Conservation (phyloP, 225 moss, liverwort and hornwort species). For the Neckera pumila region DNA sequence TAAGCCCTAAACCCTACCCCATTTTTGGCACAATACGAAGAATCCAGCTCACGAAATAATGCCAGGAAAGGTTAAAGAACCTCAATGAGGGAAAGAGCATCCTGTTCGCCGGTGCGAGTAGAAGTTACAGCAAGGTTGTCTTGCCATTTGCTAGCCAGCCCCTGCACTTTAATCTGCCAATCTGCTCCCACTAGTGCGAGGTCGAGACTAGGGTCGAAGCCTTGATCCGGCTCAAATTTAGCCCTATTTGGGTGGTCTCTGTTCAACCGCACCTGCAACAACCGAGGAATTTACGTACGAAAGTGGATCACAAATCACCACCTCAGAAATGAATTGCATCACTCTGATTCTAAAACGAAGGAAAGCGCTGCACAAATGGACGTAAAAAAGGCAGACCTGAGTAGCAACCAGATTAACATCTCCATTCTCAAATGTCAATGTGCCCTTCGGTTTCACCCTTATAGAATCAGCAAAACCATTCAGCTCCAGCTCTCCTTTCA, state of each 20-base stretch:
- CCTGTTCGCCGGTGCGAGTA: conserved; percentile 90
- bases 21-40: not conserved
- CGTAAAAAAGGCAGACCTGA: conserved; percentile 41
- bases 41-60: not conserved
- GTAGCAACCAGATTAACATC: conserved; percentile 98
- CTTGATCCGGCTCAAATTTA: conserved; percentile 96
- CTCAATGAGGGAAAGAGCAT: conserved; percentile 76
- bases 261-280: conserved; percentile 76
- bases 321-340: not conserved
- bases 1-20: not conserved
- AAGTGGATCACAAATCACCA: not conserved
- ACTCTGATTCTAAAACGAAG: not conserved
- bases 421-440: conserved; percentile 95
- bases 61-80: conserved; percentile 13
- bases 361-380: not conserved
- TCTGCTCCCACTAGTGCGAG: conserved; percentile 91
- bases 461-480: conserved; percentile 84
- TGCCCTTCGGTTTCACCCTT: conserved; percentile 87
- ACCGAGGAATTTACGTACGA: not conserved
- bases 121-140: conserved; percentile 87
- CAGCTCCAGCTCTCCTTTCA: conserved; percentile 93
- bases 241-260: conserved; percentile 89
- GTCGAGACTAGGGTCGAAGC: conserved; percentile 83
- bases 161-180: conserved; percentile 96
- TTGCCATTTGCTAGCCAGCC: conserved; percentile 93